A percentile compares a stretch with the other conserved stretches of the same genome.
phyloP scores from a whole-genome alignment of 228 moss, liverwort and hornwort species.

The Sphagnum fallax region DNA sequence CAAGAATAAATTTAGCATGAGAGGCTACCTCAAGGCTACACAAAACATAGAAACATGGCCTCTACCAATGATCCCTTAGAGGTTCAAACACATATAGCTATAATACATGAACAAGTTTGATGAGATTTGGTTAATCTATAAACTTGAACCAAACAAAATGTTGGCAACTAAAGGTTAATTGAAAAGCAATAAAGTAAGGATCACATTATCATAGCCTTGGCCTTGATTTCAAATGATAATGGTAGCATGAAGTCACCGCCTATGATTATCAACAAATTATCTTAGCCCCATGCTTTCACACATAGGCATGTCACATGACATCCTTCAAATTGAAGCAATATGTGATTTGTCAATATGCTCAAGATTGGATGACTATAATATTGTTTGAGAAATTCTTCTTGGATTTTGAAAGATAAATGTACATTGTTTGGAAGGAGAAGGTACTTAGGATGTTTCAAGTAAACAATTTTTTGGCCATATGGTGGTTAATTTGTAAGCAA shows the following conservation, averaged over 20 bases:
- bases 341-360: background rate
- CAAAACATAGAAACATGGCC: background rate
- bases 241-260: background rate
- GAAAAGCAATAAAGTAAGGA: background rate
- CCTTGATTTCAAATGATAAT: background rate
- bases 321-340: background rate
- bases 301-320: background rate
- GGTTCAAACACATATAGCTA: background rate
- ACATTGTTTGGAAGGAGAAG: conserved; percentile 5
- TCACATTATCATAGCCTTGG: background rate
- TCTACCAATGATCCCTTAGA: background rate
- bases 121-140: background rate
- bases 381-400: conserved; percentile 2
- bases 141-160: background rate
- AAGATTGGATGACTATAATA: background rate
- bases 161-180: background rate
- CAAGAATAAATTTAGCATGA: background rate
- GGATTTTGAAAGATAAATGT: conserved; percentile 2
- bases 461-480: background rate
- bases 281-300: background rate
- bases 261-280: background rate
- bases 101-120: background rate
- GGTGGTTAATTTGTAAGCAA: background rate
- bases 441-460: background rate
- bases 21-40: background rate